Base-by-base conservation (phyloP, 140 eudicot genomes). In the Anethum foeniculum region DNA sequence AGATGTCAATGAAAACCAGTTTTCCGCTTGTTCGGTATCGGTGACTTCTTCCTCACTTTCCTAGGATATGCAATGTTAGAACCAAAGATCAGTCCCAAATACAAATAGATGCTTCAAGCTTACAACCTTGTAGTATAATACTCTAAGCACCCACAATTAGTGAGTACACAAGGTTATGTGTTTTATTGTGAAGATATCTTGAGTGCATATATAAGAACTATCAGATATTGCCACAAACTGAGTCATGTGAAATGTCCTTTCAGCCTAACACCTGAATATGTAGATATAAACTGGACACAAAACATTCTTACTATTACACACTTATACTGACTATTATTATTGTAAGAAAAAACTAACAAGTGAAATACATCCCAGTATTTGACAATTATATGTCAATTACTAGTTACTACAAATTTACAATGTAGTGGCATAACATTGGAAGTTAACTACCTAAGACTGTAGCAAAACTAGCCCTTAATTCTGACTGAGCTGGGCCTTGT, bases 21-120 rank as follows among this genome's bases (percentile, higher is more conserved):
- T 95, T 87, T 95, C 99, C 81, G 99, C 97, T 85, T 95, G 99
- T 85, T 95, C 99, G 1, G 99, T 92, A 81, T 95, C 99, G 71
- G 99, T 92, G 44, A 90, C 99, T 88, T 95, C 99, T 84, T 95
- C 99, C 90, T 92, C 99, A 44, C 96, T 95, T 92, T 95, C 99
- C 99, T 95, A 72, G 76, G 52, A 81, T 58, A 87, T 69, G 27
- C 76, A 78, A 54, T 74, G 71, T 60, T 25, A 13, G 75, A 48
- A 71, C 75, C 78, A 78, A 81, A 85, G 51, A 23, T 34, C 58
- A 81, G 30, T 39, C 51, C 43, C 41, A 34, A 69, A 84, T 7
- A 39, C 19, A 14, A 2, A 82, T 60, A n/a, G n/a, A 74, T 43
- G 58, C 78, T 44, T 74, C 78, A 41, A 39, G 56, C 21, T 43